These are phyloP conservation scores for Colletotrichum gloeosporioides DNA, from an alignment of 2,329 filamentous ascomycete species.

Conservation along the genomic window DNA sequence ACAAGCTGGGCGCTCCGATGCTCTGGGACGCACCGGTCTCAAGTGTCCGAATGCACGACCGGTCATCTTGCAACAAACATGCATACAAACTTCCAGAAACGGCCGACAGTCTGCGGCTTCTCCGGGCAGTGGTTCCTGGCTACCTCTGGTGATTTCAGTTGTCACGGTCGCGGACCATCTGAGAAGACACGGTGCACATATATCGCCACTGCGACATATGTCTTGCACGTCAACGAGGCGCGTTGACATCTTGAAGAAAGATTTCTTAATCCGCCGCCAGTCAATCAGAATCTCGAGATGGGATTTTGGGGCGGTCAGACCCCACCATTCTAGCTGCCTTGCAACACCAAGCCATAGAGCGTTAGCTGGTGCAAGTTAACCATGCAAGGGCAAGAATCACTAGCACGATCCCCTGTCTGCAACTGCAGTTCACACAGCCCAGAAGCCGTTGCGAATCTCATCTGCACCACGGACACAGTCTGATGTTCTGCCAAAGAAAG, in stretches of 20 bases:
- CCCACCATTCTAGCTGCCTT: not conserved
- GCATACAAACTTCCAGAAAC: not conserved
- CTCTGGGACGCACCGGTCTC: not conserved
- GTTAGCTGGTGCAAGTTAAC: not conserved
- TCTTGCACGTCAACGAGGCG: not conserved
- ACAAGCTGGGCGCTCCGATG: not conserved
- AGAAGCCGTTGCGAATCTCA: not conserved
- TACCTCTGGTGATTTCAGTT: not conserved
- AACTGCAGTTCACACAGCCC: not conserved
- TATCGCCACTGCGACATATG: not conserved
- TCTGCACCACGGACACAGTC: not conserved
- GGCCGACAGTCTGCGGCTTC: not conserved
- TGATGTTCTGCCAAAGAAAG: not conserved
- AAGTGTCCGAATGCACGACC: not conserved
- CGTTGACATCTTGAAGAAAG: not conserved
- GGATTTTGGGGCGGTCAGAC: not conserved
- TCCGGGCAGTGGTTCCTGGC: not conserved
- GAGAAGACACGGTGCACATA: not conserved
- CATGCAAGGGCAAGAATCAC: slow-evolving; percentile 5
- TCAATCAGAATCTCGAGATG: not conserved
- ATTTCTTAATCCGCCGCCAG: not conserved
- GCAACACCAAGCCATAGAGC: slow-evolving; percentile 6
- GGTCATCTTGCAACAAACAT: not conserved
- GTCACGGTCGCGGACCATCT: not conserved
- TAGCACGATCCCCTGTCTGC: not conserved